phyloP scores from a whole-genome alignment of 352 stramenopile species.

The Phytopythium boreale region DNA sequence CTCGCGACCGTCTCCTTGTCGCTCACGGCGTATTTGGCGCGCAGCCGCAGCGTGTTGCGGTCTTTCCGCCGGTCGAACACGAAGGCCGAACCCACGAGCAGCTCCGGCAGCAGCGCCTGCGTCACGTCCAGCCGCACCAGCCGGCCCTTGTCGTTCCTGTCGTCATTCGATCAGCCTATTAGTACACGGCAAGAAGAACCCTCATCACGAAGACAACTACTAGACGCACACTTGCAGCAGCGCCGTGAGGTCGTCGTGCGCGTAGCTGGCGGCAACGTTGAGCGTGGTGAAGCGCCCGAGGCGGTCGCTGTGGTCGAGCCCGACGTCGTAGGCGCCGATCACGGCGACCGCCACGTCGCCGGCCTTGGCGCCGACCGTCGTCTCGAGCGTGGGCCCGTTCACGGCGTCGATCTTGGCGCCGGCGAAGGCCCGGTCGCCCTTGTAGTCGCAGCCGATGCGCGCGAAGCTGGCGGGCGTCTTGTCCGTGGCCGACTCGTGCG shows the following conservation, averaged over 20 bases:
- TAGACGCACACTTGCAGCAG: conserved; percentile 71
- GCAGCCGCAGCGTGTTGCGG: conserved; percentile 54
- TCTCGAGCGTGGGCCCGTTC: conserved; percentile 72
- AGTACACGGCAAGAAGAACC: conserved; percentile 2
- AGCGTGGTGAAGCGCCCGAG: conserved; percentile 63
- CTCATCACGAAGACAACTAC: background rate
- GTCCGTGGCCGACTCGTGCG: conserved; percentile 66
- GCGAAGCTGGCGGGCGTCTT: conserved; percentile 66
- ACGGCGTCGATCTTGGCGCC: conserved; percentile 76
- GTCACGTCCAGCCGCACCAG: conserved; percentile 58
- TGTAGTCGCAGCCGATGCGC: conserved; percentile 69
- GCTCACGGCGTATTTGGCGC: conserved; percentile 50
- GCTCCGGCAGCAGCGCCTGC: conserved; percentile 46
- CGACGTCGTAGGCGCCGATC: conserved; percentile 74
- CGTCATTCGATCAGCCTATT: background rate
- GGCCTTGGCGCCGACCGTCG: conserved; percentile 42
- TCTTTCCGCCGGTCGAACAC: conserved; percentile 67
- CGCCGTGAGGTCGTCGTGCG: conserved; percentile 56
- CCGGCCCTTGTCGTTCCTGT: conserved; percentile 65
- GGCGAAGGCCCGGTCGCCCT: conserved; percentile 36
- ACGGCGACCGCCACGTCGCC: conserved; percentile 43
- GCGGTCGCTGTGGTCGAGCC: conserved; percentile 72
- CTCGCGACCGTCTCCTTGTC: conserved; percentile 43
- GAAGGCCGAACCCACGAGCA: conserved; percentile 66
- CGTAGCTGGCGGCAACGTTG: conserved; percentile 56